Conservation (phyloP, 495 filamentous ascomycete genomes). For the Hypoxylon trugodes region DNA sequence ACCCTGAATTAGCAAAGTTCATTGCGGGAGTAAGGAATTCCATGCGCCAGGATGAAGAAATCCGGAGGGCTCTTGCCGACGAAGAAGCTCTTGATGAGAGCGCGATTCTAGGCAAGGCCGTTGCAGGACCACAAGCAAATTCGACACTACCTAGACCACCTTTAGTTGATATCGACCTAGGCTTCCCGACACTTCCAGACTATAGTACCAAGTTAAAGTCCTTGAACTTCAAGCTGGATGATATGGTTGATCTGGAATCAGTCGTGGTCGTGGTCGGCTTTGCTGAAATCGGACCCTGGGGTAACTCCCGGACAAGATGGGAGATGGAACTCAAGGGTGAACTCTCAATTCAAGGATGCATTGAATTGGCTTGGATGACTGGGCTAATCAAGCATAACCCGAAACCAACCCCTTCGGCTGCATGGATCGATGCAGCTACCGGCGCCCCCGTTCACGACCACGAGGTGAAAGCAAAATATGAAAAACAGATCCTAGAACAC, state of each 20-base stretch:
- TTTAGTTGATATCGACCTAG: constrained; percentile 92
- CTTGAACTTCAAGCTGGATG: constrained; percentile 83
- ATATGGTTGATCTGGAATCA: constrained; percentile 97
- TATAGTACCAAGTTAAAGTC: constrained; percentile 88
- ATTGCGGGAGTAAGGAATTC: constrained; percentile 88
- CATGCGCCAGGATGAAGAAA: constrained; percentile 89
- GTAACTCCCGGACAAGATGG: constrained; percentile 90
- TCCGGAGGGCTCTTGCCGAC: constrained; percentile 88
- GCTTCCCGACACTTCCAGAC: constrained; percentile 85
- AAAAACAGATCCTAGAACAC: constrained; percentile 88
- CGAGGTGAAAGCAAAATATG: constrained; percentile 86
- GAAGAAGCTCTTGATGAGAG: constrained; percentile 97
- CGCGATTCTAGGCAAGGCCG: constrained; percentile 88
- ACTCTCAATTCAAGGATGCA: constrained; percentile 87
- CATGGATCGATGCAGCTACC: constrained; percentile 85
- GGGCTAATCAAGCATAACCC: constrained; percentile 80
- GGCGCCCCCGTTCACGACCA: constrained; percentile 87
- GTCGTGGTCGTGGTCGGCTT: constrained; percentile 97
- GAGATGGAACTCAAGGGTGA: constrained; percentile 90
- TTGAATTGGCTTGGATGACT: constrained; percentile 97
- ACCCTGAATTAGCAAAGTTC: constrained; percentile 88
- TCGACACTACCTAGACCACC: constrained; percentile 75
- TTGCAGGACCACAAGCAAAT: constrained; percentile 84
- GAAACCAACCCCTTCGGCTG: constrained; percentile 80
- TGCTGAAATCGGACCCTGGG: constrained; percentile 88